Base-by-base conservation (phyloP, 2,329 filamentous ascomycete species). In the Xylaria sp. region DNA sequence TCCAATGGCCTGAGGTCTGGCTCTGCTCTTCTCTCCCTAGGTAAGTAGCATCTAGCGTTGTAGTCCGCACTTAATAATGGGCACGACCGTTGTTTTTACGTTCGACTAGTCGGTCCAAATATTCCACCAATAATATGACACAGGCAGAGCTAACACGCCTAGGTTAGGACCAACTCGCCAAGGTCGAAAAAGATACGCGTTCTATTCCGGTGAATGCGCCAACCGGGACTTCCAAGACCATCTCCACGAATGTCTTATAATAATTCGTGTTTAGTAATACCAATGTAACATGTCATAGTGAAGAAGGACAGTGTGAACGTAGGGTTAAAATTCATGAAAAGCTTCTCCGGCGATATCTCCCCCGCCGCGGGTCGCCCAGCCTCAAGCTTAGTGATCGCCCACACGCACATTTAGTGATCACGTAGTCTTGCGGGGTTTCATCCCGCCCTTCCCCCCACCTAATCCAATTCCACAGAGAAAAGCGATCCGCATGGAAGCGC, bases 401-500 rank as follows among this genome's bases (percentile, higher is more conserved):
- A 27, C 2, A 4, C 24, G 24, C 30, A n/a, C 14, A 30, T 5
- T 14, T 51, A n/a, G 30, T 36, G 47, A 45, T 62, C 60, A 61
- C 48, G 51, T 19, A 53, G 65, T 50, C 72, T 71, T 67, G 65
- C 59, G 61, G 39, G 61, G 50, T n/a, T 53, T 61, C 30, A 42
- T 21, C 48, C 42, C 63, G 34, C 50, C 27, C 57, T 61, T 64
- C 24, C 27, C 67, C 27, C 68, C 51, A 17, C 78, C 76, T 69
- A 90, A 68, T 0, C 89, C 89, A 39, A 91, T 74, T 0, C 87
- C 88, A 2, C 80, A 74, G 68, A 92, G 75, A 69, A 91, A 92
- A 7, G 85, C 86, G 4, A 87, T 76, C 55, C 90, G 80, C 85
- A 90, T 83, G 0, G 80, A 77, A 2, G 89, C 89, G 3, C 90